Base-by-base conservation (phyloP, 2,329 filamentous ascomycete genomes). In the Verruconis gallopava region DNA sequence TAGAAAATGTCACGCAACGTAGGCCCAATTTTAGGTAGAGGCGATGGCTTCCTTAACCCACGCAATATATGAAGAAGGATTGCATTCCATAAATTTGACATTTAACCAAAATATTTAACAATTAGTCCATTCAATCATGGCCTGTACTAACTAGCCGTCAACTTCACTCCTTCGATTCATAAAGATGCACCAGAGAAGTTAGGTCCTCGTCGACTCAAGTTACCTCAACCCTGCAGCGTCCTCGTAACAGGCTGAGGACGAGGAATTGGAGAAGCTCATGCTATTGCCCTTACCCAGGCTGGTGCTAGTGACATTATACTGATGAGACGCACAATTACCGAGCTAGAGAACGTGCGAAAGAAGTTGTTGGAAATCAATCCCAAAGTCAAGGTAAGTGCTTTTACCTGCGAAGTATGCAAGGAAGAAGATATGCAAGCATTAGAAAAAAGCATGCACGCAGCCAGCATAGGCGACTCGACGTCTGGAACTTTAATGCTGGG, bases 391-490 rank as follows among this genome's bases (percentile, higher is more conserved):
- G 14, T 36, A 9, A 6, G 6, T 9, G 14, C 12, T 15, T 9
- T 36, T 6, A 36, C 17, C 11, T 36, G 37, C 20, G 37, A 38
- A 13, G 37, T 38, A 9, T 30, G 37, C 18, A 9, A 19, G 11
- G 37, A 38, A 13, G 15, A 13, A 21, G 9, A 22, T 9, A 9
- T 38, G 6, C 5, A 19, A 9, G 18, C 11, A 9, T 19, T 38
- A 38, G 37, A 13, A 6, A n/a, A n/a, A 19, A 38, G 13, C 11
- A 38, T 13, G 37, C 22, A 22, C 5, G 20, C 11, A 20, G 5
- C 4, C 11, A 33, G 21, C 41, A 45, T 22, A 40, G 42, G 11
- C 5, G 42, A 5, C 17, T 44, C 11, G 42, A 44, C 20, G 42
- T 44, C 6, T 11, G 21, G 18, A 22, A 45, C 20, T 14, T 11